These are phyloP conservation scores for Sclerotinia trifoliorum DNA, from an alignment of 2,329 filamentous ascomycete genomes.

Conservation along the genomic window DNA sequence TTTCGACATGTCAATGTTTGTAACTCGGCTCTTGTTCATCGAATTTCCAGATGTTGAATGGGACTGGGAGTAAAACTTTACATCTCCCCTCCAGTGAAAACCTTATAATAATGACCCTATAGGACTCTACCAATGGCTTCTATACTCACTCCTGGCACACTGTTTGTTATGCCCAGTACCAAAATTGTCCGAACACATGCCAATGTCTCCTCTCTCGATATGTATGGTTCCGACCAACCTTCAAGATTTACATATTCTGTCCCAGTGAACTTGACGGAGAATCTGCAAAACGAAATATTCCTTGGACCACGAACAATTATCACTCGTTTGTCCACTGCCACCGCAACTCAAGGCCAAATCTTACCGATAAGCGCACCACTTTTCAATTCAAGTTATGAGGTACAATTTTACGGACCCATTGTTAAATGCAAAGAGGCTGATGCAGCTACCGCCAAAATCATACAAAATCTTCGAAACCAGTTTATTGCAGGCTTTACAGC, in stretches of 20 bases:
- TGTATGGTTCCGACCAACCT: slow-evolving; percentile 16
- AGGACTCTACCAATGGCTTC: slow-evolving; percentile 20
- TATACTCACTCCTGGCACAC: slow-evolving; percentile 27
- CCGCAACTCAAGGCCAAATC: slow-evolving; percentile 26
- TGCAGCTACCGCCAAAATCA: slow-evolving; percentile 15
- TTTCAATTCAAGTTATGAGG: slow-evolving; percentile 26
- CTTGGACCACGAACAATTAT: slow-evolving; percentile 28
- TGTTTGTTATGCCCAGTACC: slow-evolving; percentile 24
- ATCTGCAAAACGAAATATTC: slow-evolving; percentile 18
- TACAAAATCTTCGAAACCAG: slow-evolving; percentile 17
- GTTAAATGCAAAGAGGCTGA: slow-evolving; percentile 28
- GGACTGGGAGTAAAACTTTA: neutral
- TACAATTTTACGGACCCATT: slow-evolving; percentile 28
- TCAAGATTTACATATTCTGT: slow-evolving; percentile 23
- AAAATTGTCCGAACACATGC: neutral
- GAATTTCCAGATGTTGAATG: neutral
- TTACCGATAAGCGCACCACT: slow-evolving; percentile 23
- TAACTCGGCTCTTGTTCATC: neutral
- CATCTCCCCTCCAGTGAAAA: neutral
- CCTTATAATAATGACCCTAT: neutral
- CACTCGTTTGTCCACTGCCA: slow-evolving; percentile 25
- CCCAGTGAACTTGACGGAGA: neutral
- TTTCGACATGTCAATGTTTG: neutral
- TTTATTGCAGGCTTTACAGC: neutral
- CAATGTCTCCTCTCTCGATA: slow-evolving; percentile 19